Evolutionary conservation across 2,329 filamentous ascomycete species (phyloP), one percentile per base, ranked within the genome.

Genomic region (Venturia carpophila): DNA sequence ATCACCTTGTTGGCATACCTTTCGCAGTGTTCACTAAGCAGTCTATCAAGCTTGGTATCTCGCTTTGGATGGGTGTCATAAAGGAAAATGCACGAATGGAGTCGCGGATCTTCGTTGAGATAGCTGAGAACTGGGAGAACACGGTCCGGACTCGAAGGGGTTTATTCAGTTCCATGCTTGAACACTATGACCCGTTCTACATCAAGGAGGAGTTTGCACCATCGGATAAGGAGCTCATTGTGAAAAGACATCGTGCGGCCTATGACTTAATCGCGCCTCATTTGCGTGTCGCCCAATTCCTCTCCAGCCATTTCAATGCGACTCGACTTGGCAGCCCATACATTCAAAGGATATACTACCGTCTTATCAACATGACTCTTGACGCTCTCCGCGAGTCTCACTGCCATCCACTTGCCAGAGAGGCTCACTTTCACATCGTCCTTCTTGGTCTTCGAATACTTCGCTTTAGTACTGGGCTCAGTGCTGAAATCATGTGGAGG

Each of bases 61-160:
- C 94, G 4, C 80, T 99, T 7, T 99, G 94, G 94, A 86, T 97
- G 67, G 94, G 94, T 34, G 90, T 97, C 17, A 95, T 97, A 71
- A 94, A 97, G 71, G 94, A 99, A 74, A 97, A 96, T 71, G 90
- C 92, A 2, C 84, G 85, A 65, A 87, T 97, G 76, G 92, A 96
- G 75, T 84, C 93, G 10, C 87, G 92, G 67, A 86, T 99, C 65
- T 78, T 99, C 41, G 87, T 87, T 63, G 91, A 96, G 73, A 90
- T 97, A 70, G 88, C 89, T 11, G 89, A 94, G 72, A 90, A 93
- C 68, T 99, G 93, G 91, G 93, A 97, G 75, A 81, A 83, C 66
- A 94, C 89, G 4, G 87, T 97, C 58, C 84, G 90, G 66, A 87
- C 85, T 70, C 86, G 85, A 68, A 83, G 88, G 63, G 94, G 94